Percentiles rank a stretch among this genome's conserved stretches.
phyloP scores from a whole-genome alignment of 305 asterid genomes.

The Rubia tinctorum region DNA sequence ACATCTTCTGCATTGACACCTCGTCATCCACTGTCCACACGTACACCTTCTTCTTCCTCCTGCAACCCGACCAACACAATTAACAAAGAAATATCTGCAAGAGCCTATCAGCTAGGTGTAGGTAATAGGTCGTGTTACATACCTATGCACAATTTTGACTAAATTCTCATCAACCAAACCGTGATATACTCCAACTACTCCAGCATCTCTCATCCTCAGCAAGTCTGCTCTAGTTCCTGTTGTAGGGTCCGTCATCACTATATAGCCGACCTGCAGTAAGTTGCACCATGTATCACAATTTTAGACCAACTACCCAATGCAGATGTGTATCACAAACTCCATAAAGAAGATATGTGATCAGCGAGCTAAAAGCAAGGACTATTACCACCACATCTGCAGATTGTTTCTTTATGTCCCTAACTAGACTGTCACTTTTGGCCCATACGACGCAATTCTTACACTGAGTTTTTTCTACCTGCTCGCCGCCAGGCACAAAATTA shows the following conservation, averaged over 20 bases:
- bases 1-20: conserved; percentile 64
- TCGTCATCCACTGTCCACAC: conserved; percentile 96
- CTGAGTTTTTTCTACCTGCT: conserved; percentile 62
- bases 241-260: conserved; percentile 74
- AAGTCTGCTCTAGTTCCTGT: conserved; percentile 53
- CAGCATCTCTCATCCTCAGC: conserved; percentile 80
- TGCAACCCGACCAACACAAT: conserved; percentile 25
- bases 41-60: conserved; percentile 84
- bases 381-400: conserved; percentile 61
- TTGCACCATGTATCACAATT: conserved; percentile 11
- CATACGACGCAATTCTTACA: conserved; percentile 83
- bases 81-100: neutral
- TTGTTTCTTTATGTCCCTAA: conserved; percentile 63
- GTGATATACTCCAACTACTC: conserved; percentile 89
- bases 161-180: conserved; percentile 76
- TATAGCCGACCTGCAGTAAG: conserved; percentile 78
- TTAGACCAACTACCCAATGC: conserved; percentile 16
- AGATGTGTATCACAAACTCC: neutral
- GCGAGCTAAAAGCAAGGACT: neutral
- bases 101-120: neutral
- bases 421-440: conserved; percentile 94
- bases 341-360: neutral
- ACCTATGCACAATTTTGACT: conserved; percentile 68
- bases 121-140: neutral
- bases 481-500: conserved; percentile 12